Evolutionary conservation across 139 green algal genomes (phyloP), one percentile per base, ranked within the genome.

Genomic region (Chlamydomonas sphaeroides): DNA sequence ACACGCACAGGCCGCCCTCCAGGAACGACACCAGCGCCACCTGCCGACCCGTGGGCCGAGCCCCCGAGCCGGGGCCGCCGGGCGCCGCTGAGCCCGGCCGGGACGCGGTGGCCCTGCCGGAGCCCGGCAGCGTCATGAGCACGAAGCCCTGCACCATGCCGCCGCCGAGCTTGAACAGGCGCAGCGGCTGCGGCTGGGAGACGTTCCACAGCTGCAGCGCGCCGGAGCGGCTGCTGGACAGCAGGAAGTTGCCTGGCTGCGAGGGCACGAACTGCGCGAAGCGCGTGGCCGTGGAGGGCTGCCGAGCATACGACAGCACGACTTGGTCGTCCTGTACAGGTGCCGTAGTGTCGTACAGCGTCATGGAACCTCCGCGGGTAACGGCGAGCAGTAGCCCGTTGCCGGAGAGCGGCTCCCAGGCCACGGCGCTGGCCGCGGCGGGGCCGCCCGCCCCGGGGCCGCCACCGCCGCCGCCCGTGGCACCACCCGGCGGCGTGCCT

Each of bases 121-220:
- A 21, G 45, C 45, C 45, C 14, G 62, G 62, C 62, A 26, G 62
- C 51, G 51, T 57, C 36, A 80, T 26, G 38, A 80, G 17, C 49
- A 49, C 49, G 17, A 78, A 78, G 32, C 32, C 21, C 57, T 85
- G 80, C 53, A 87, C 74, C 61, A 87, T 65, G 2, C 68, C 75
- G 8, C 84, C 86, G 10, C 78, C 86, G 20, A 49, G 69, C 53
- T 79, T 89, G 30, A 92, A 18, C 32, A 45, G 49, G 28, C 69
- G 69, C 73, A 86, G 65, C 20, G 85, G 83, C 45, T 85, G 62
- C 35, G 71, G 25, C 80, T 92, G 88, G 26, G 65, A 84, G 26
- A 92, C 90, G 77, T 92, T 92, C 84, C 84, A 93, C 41, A 92
- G 51, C 59, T 89, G 86, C 56, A 92, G 59, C 49, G 89, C 86